A percentile compares a stretch with the other conserved stretches of the same genome.
phyloP scores from a whole-genome alignment of 83 land plant species.

The Picea abies region DNA sequence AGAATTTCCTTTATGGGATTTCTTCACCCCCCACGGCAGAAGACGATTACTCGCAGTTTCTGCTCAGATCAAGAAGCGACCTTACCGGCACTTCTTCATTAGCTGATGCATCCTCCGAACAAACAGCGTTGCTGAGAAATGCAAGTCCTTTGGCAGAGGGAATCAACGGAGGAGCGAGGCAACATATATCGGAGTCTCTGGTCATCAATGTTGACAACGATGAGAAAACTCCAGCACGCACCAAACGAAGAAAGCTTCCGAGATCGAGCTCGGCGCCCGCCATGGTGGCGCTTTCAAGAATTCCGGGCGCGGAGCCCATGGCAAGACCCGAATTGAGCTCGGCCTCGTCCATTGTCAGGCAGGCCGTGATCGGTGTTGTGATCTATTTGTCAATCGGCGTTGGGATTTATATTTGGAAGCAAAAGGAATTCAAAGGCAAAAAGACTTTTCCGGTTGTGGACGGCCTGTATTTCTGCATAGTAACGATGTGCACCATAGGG shows the following conservation, averaged over 20 bases:
- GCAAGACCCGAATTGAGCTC: not conserved
- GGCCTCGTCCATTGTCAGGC: constrained; percentile 15
- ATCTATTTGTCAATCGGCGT: constrained; percentile 40
- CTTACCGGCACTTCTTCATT: too few species aligned
- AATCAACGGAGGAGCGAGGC: too few species aligned
- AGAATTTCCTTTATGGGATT: too few species aligned
- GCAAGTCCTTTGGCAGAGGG: too few species aligned
- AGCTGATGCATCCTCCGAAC: too few species aligned
- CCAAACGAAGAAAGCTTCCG: not conserved
- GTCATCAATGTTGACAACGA: not conserved
- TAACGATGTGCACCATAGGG: constrained; percentile 77
- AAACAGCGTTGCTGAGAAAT: too few species aligned
- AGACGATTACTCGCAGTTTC: too few species aligned
- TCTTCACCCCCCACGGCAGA: too few species aligned
- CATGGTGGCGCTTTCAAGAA: not conserved
- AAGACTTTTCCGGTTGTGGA: constrained; percentile 50
- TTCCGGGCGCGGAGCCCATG: too few species aligned
- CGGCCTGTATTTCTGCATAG: constrained; percentile 72
- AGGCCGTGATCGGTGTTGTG: constrained; percentile 38
- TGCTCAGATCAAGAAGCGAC: too few species aligned
- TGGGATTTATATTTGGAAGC: constrained; percentile 22
- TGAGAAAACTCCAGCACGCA: too few species aligned
- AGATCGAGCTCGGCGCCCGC: constrained; percentile 8
- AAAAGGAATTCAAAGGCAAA: constrained; percentile 32
- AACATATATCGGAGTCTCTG: not conserved